A percentile compares a stretch with the other conserved stretches of the same genome.
phyloP scores from a whole-genome alignment of 129 eudicot species.

The Calendula officinalis region DNA sequence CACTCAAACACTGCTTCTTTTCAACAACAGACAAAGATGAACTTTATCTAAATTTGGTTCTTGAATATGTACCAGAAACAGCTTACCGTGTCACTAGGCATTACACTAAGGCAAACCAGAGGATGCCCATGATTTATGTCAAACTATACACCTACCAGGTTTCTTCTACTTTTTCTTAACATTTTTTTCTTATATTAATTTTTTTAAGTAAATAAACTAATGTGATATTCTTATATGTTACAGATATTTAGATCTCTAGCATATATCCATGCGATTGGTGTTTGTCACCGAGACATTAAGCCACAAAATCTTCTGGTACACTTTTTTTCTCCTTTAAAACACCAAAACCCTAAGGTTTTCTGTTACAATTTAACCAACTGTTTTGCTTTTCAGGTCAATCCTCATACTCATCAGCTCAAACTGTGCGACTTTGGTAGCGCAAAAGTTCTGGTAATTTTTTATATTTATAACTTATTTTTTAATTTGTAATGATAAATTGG shows the following conservation, averaged over 20 bases:
- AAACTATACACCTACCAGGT: slow-evolving; percentile 75
- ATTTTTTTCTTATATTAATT: background rate
- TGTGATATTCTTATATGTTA: slow-evolving; percentile 4
- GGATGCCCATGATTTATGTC: slow-evolving; percentile 81
- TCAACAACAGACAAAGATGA: slow-evolving; percentile 72
- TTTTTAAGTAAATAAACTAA: slow-evolving; percentile 13
- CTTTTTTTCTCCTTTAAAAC: background rate
- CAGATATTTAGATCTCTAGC: slow-evolving; percentile 77
- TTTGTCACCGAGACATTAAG: slow-evolving; percentile 78
- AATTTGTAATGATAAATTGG: background rate
- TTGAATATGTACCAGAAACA: slow-evolving; percentile 68
- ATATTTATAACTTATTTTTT: background rate
- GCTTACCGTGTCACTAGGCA: slow-evolving; percentile 63
- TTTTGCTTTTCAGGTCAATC: slow-evolving; percentile 54
- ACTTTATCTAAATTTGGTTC: slow-evolving; percentile 66
- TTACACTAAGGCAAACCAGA: slow-evolving; percentile 67
- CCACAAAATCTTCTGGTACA: slow-evolving; percentile 71
- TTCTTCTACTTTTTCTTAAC: slow-evolving; percentile 2
- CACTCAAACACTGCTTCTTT: slow-evolving; percentile 69
- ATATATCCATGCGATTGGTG: slow-evolving; percentile 70
- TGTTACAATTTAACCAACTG: background rate
- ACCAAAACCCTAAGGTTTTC: slow-evolving; percentile 1
- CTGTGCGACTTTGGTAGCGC: slow-evolving; percentile 83
- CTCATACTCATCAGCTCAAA: slow-evolving; percentile 72
- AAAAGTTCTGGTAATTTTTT: slow-evolving; percentile 57